phyloP scores from a whole-genome alignment of 148 eudicot species.

The Rhododendron henanense region DNA sequence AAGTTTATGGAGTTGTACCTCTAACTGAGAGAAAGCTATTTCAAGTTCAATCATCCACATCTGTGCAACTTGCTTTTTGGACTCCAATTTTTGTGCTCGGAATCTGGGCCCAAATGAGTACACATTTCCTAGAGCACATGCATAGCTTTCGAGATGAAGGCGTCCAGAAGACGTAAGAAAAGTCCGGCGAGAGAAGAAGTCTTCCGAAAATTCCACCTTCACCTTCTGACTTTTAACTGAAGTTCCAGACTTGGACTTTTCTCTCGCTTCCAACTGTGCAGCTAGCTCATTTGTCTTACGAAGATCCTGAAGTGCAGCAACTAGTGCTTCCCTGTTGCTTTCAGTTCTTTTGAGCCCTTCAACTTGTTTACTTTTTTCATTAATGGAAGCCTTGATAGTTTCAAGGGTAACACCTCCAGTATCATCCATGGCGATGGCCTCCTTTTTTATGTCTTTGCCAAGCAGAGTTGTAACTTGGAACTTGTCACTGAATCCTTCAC shows the following conservation, averaged over 20 bases:
- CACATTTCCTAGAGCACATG: slow-evolving; percentile 85
- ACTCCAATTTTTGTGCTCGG: slow-evolving; percentile 50
- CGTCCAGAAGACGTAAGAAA: slow-evolving; percentile 70
- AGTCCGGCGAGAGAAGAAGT: slow-evolving; percentile 65
- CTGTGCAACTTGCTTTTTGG: slow-evolving; percentile 66
- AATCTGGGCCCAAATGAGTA: slow-evolving; percentile 91
- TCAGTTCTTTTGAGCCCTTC: slow-evolving; percentile 72
- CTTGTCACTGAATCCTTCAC: slow-evolving; percentile 53
- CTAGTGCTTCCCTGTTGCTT: slow-evolving; percentile 69
- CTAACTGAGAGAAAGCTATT: slow-evolving; percentile 82
- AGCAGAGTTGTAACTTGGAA: slow-evolving; percentile 68
- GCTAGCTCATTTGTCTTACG: slow-evolving; percentile 56
- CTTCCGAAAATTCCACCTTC: slow-evolving; percentile 35
- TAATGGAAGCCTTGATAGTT: slow-evolving; percentile 50
- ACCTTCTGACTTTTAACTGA: slow-evolving; percentile 22
- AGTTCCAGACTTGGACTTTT: slow-evolving; percentile 30
- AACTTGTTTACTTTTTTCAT: slow-evolving; percentile 48
- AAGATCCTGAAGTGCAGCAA: slow-evolving; percentile 69
- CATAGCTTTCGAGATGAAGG: slow-evolving; percentile 89
- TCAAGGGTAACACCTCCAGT: slow-evolving; percentile 42
- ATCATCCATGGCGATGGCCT: slow-evolving; percentile 13
- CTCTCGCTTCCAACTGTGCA: slow-evolving; percentile 50
- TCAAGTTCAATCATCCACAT: slow-evolving; percentile 91
- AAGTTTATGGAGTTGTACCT: slow-evolving; percentile 39
- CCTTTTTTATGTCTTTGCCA: slow-evolving; percentile 17